These are phyloP conservation scores for Cutaneotrichosporon sp. DNA, from an alignment of 1,284 basidiomycete species.

Conservation along the genomic window DNA sequence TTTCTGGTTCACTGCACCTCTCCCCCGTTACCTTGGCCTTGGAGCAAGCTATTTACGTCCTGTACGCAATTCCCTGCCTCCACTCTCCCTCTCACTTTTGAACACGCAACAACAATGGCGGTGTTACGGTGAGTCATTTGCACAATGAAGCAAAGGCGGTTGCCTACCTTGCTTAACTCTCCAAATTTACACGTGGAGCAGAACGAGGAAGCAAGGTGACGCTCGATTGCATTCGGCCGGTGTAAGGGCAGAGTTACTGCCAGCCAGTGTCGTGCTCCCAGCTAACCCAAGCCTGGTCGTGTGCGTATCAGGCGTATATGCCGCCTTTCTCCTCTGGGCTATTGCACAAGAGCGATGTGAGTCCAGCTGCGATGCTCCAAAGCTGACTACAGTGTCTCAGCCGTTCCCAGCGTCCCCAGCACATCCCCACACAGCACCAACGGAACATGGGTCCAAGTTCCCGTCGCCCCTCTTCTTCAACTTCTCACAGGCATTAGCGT, in stretches of 20 bases:
- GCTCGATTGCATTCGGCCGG: no score
- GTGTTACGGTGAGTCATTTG: background rate
- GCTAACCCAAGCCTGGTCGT: slow-evolving; percentile 33
- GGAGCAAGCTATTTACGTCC: background rate
- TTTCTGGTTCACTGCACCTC: no score
- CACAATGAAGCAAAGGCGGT: no score
- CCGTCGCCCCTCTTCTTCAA: slow-evolving; percentile 82
- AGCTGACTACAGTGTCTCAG: background rate
- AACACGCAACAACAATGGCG: background rate
- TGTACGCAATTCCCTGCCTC: background rate
- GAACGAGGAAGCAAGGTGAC: no score
- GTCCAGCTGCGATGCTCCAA: slow-evolving; percentile 24
- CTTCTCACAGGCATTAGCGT: slow-evolving; percentile 77
- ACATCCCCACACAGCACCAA: background rate
- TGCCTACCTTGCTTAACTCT: no score
- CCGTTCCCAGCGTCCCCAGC: background rate
- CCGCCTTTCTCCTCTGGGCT: slow-evolving; percentile 65
- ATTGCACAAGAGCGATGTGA: slow-evolving; percentile 83
- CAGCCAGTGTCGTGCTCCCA: no score
- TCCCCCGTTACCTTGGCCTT: no score
- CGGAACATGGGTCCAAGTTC: slow-evolving; percentile 56
- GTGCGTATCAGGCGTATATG: slow-evolving; percentile 49
- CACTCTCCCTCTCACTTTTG: background rate
- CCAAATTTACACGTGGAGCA: no score
- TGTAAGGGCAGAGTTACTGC: no score